A percentile compares a stretch with the other conserved stretches of the same genome.
phyloP scores from a whole-genome alignment of 805 yeast genomes.

The Candida rishiriensis region DNA sequence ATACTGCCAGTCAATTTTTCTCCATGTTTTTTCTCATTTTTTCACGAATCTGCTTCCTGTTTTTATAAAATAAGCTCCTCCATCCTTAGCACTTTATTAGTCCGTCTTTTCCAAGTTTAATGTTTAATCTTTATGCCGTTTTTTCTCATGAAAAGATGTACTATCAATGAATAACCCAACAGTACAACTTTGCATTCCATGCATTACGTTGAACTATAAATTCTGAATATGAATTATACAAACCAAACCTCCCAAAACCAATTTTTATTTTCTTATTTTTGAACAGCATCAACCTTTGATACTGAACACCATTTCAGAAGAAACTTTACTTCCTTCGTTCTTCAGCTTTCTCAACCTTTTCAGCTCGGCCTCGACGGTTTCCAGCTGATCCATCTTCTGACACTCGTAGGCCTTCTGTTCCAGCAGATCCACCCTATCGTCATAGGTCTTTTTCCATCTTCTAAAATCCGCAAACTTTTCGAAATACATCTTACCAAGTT shows the following conservation, averaged over 20 bases:
- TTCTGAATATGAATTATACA: too few relatives aligned
- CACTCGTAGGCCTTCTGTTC: constrained; percentile 16
- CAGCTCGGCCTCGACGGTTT: constrained; percentile 15
- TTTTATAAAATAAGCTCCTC: too few relatives aligned
- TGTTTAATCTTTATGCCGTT: too few relatives aligned
- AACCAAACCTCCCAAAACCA: too few relatives aligned
- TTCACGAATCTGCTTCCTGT: constrained; percentile 7
- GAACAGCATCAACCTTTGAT: constrained; percentile 3
- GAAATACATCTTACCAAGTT: constrained; percentile 21
- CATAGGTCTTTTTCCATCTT: constrained; percentile 18
- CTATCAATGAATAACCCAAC: neutral
- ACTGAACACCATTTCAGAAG: constrained; percentile 7
- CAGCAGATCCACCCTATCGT: constrained; percentile 9
- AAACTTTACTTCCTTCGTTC: constrained; percentile 4
- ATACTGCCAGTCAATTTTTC: too few relatives aligned
- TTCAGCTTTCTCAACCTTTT: constrained; percentile 10
- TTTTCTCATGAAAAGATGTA: constrained; percentile 5
- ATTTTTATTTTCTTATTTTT: neutral
- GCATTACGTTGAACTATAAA: too few relatives aligned
- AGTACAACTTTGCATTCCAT: too few relatives aligned
- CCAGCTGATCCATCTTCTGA: constrained; percentile 13
- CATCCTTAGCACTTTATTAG: too few relatives aligned
- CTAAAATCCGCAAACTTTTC: constrained; percentile 20
- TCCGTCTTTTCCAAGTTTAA: too few relatives aligned
- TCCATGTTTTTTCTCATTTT: too few relatives aligned